These are phyloP conservation scores for Rutstroemia sp. DNA, from an alignment of 2,329 filamentous ascomycete species.

Conservation along the genomic window DNA sequence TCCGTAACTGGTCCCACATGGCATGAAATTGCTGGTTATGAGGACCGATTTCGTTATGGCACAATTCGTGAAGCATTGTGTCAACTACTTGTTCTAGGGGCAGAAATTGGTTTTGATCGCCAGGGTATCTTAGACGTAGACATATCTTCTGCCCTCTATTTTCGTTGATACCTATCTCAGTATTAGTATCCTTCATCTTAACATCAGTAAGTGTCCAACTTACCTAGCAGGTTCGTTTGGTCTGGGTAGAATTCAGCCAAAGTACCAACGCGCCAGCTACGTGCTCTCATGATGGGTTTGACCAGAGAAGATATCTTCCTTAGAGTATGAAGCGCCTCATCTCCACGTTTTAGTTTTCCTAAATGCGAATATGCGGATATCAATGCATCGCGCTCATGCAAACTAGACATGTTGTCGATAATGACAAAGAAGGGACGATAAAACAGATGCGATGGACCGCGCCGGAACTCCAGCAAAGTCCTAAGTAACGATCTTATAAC, in stretches of 20 bases:
- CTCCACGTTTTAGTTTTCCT: slow-evolving; percentile 38
- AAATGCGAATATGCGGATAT: slow-evolving; percentile 45
- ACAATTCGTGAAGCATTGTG: slow-evolving; percentile 90
- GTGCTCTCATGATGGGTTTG: slow-evolving; percentile 89
- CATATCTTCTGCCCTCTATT: slow-evolving; percentile 73
- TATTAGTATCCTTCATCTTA: neutral
- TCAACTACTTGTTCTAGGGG: slow-evolving; percentile 75
- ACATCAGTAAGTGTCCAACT: slow-evolving; percentile 10
- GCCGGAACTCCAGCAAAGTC: neutral
- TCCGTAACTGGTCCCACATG: slow-evolving; percentile 82
- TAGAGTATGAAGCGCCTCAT: slow-evolving; percentile 52
- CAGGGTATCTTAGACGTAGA: slow-evolving; percentile 69
- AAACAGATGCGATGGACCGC: neutral
- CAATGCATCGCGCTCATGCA: slow-evolving; percentile 36
- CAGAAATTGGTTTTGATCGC: slow-evolving; percentile 69
- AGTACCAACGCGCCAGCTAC: slow-evolving; percentile 70
- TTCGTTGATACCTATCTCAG: slow-evolving; percentile 60
- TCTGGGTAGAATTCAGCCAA: slow-evolving; percentile 81
- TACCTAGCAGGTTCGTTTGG: slow-evolving; percentile 65
- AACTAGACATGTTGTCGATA: slow-evolving; percentile 5
- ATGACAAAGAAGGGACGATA: neutral
- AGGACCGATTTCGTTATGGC: slow-evolving; percentile 78
- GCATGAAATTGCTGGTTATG: slow-evolving; percentile 79
- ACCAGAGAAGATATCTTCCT: slow-evolving; percentile 80
- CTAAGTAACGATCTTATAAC: no score